Conservation (phyloP, 2,329 filamentous ascomycete species). For the Stemphylium beticola region DNA sequence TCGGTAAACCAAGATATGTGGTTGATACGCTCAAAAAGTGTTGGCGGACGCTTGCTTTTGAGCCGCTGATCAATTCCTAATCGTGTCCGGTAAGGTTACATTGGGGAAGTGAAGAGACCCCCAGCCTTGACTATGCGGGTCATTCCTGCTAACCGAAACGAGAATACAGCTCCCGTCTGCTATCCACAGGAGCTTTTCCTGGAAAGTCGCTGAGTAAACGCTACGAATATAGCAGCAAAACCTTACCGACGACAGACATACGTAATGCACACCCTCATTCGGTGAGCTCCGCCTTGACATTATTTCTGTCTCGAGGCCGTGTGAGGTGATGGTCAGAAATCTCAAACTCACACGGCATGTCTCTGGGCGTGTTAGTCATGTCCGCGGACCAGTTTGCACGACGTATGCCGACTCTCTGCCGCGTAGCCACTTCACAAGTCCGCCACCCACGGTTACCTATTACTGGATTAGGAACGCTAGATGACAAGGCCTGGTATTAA, state of each 20-base stretch:
- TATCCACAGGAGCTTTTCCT: conserved; percentile 21
- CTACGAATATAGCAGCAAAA: conserved; percentile 34
- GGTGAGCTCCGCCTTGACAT: conserved; percentile 28
- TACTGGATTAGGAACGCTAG: conserved; percentile 23
- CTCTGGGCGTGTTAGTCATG: conserved; percentile 4
- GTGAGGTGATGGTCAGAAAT: conserved; percentile 19
- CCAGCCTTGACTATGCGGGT: conserved; percentile 17
- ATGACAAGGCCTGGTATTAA: conserved; percentile 6
- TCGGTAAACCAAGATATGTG: conserved; percentile 11
- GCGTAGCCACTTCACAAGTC: conserved; percentile 7
- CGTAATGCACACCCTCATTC: conserved; percentile 19
- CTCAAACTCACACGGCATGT: background rate
- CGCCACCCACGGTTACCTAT: conserved; percentile 16
- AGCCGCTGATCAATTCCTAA: conserved; percentile 19
- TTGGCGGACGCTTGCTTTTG: conserved; percentile 26
- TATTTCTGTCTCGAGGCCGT: conserved; percentile 21
- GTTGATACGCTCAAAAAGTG: conserved; percentile 13
- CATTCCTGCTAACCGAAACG: conserved; percentile 21
- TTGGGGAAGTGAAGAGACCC: conserved; percentile 16
- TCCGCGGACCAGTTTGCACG: background rate
- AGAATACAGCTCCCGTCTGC: conserved; percentile 19
- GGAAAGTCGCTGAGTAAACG: conserved; percentile 35
- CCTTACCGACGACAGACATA: conserved; percentile 17
- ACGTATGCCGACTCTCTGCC: conserved; percentile 7
- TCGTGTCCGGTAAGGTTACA: conserved; percentile 25